These are phyloP conservation scores for Cryptococcus amylolentus DNA, from an alignment of 1,284 basidiomycete species.

Conservation along the genomic window DNA sequence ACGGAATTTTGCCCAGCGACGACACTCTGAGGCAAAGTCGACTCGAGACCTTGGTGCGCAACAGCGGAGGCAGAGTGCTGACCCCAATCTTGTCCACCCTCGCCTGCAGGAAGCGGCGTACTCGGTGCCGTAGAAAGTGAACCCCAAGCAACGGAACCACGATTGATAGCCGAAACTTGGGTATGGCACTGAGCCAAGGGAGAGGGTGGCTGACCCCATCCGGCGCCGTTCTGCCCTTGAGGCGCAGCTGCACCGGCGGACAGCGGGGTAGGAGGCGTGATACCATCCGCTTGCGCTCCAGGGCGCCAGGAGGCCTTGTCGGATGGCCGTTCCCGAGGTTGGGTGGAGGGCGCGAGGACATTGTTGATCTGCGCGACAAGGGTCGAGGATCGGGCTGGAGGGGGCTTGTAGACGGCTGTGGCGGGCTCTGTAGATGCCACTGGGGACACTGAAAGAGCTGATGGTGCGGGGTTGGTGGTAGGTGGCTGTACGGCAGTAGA, in stretches of 20 bases:
- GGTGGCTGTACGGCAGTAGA: no score
- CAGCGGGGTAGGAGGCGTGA: neutral
- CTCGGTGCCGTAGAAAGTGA: neutral
- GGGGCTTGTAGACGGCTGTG: no score
- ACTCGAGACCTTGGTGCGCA: neutral
- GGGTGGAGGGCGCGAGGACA: no score
- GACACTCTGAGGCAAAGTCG: neutral
- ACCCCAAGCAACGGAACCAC: neutral
- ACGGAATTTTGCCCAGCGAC: neutral
- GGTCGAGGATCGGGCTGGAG: no score
- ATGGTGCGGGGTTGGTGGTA: no score
- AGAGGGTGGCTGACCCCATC: neutral
- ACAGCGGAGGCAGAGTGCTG: neutral
- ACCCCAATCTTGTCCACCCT: neutral
- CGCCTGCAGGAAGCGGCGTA: neutral
- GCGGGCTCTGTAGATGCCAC: no score
- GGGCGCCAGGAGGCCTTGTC: neutral
- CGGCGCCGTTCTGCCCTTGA: neutral
- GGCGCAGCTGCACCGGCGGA: neutral
- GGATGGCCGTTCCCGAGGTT: neutral
- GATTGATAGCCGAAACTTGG: neutral
- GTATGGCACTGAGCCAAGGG: neutral
- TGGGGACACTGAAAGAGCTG: no score
- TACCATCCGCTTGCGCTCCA: neutral
- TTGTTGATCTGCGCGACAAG: no score